A percentile compares a stretch with the other conserved stretches of the same genome.
These are phyloP conservation scores for Talaromyces sp. DNA, from an alignment of 2,329 filamentous ascomycete species.

Conservation along the genomic window DNA sequence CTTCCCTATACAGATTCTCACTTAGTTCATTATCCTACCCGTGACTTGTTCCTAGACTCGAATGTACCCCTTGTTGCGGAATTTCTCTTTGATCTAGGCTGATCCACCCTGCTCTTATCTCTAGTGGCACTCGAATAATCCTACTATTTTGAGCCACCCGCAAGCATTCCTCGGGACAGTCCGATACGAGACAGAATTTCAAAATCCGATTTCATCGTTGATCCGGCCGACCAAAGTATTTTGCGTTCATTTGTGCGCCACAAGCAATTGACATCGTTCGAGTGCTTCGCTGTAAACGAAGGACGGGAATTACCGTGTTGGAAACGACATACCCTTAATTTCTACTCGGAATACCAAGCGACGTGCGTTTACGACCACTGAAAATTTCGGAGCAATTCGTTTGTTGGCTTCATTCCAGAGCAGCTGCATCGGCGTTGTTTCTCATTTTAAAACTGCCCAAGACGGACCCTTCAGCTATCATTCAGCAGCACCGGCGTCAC, in stretches of 20 bases:
- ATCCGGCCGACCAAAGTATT: not conserved
- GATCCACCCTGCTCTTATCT: constrained; percentile 9
- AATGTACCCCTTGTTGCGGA: constrained; percentile 7
- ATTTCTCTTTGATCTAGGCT: constrained; percentile 7
- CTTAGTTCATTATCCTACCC: not conserved
- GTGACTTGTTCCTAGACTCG: not conserved
- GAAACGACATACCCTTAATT: not conserved
- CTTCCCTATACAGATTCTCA: constrained; percentile 8
- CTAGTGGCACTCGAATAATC: constrained; percentile 6
- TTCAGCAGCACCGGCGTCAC: constrained; percentile 37
- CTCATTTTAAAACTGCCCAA: constrained; percentile 46
- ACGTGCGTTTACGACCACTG: constrained; percentile 24
- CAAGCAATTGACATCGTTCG: constrained; percentile 14
- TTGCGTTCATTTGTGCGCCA: not conserved
- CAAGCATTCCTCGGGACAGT: constrained; percentile 13
- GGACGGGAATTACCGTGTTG: not conserved
- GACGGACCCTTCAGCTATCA: constrained; percentile 49
- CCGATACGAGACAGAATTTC: constrained; percentile 5
- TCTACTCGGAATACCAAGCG: not conserved
- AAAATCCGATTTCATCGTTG: constrained; percentile 1
- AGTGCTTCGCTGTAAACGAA: constrained; percentile 18
- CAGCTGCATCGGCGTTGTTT: constrained; percentile 23
- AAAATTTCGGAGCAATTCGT: constrained; percentile 25
- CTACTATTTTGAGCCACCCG: constrained; percentile 8
- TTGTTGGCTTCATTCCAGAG: constrained; percentile 31